Evolutionary conservation across 257 asterid species (phyloP).

Genomic region (Knoxia roxburghii): DNA sequence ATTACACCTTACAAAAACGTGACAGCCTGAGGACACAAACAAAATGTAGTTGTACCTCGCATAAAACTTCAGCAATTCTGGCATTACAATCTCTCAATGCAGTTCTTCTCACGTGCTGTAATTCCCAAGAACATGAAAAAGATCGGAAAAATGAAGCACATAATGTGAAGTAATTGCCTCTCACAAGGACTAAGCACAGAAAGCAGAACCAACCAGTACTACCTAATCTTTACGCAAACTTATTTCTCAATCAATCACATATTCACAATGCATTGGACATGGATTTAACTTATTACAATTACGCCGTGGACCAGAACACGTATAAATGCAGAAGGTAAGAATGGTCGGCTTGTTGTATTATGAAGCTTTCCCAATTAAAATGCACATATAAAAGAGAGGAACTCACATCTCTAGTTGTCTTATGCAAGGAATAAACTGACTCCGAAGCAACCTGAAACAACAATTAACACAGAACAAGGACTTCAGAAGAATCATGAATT

Average conservation of each 20-base stretch:
- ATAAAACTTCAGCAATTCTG: conserved; percentile 76
- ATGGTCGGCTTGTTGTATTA: neutral
- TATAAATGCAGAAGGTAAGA: neutral
- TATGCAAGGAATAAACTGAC: conserved; percentile 96
- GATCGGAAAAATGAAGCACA: conserved; percentile 4
- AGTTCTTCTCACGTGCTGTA: conserved; percentile 74
- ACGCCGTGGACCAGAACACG: neutral
- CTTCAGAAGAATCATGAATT: conserved; percentile 1
- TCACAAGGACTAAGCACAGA: conserved; percentile 9
- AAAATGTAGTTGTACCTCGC: conserved; percentile 55
- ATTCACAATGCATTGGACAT: too few relatives aligned
- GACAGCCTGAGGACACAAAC: neutral
- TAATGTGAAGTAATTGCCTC: neutral
- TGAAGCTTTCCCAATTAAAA: neutral
- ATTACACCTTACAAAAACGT: neutral
- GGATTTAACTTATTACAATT: conserved; percentile 6
- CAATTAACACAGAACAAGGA: conserved; percentile 11
- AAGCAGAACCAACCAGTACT: neutral
- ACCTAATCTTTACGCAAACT: neutral
- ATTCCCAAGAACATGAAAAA: conserved; percentile 15
- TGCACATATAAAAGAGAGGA: conserved; percentile 2
- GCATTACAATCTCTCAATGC: conserved; percentile 78
- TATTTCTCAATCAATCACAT: neutral
- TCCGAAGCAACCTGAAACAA: conserved; percentile 74
- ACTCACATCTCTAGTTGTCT: conserved; percentile 93